Evolutionary conservation across 2,329 filamentous ascomycete genomes (phyloP).

Genomic region (Colletotrichum destructivum): DNA sequence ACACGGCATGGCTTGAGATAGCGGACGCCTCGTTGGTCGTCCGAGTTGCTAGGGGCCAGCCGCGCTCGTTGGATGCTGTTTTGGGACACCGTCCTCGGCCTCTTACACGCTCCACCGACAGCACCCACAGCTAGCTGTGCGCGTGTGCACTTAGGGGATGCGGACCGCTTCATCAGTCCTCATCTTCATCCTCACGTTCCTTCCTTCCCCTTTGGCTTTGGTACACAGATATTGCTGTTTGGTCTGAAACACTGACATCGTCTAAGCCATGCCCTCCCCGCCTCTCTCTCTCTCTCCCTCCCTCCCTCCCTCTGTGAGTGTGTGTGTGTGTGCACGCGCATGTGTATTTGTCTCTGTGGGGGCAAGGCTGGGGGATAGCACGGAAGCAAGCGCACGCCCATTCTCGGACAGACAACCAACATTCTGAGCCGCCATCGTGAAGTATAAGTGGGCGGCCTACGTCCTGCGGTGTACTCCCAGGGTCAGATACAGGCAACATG

Average conservation of each 20-base stretch:
- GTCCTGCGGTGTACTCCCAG: slow-evolving; percentile 19
- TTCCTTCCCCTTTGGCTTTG: background rate
- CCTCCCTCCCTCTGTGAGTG: too few relatives aligned
- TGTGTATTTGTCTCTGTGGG: background rate
- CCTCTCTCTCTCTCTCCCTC: background rate
- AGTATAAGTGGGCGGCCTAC: slow-evolving; percentile 12
- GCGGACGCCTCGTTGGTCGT: slow-evolving; percentile 28
- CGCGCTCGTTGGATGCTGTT: slow-evolving; percentile 31
- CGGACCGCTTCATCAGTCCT: too few relatives aligned
- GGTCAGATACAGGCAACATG: slow-evolving; percentile 3
- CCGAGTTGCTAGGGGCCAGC: slow-evolving; percentile 35
- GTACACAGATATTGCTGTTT: background rate
- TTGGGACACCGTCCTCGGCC: slow-evolving; percentile 32
- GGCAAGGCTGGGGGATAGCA: background rate
- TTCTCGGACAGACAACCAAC: background rate
- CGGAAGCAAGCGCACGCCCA: background rate
- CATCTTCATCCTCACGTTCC: background rate
- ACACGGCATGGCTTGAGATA: slow-evolving; percentile 22
- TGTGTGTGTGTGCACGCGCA: too few relatives aligned
- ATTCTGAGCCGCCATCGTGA: background rate
- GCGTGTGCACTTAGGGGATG: background rate
- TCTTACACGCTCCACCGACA: slow-evolving; percentile 19
- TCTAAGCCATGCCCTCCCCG: background rate
- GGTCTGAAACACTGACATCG: background rate
- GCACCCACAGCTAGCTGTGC: slow-evolving; percentile 1